phyloP scores from a whole-genome alignment of 176 grass and related monocot species.

The Triticum aestivum region DNA sequence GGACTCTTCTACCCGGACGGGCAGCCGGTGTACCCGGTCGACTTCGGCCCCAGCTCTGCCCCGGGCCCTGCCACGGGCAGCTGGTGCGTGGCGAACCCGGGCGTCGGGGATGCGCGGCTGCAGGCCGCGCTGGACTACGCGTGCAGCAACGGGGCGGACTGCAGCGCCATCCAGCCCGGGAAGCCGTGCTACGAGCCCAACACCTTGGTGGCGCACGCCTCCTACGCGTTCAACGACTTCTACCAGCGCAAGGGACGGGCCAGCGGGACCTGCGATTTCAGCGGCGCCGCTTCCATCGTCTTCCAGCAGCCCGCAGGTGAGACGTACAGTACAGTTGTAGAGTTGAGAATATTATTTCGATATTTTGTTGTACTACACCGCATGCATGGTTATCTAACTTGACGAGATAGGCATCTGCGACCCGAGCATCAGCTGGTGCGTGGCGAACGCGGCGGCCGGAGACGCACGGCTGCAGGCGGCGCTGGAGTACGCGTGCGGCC shows the following conservation, averaged over 20 bases:
- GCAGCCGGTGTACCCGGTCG: constrained; percentile 56
- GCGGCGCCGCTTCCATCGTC: constrained; percentile 38
- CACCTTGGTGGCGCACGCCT: constrained; percentile 48
- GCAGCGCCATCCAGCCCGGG: constrained; percentile 51
- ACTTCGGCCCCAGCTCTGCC: background rate
- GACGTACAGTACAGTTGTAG: background rate
- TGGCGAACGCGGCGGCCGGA: constrained; percentile 26
- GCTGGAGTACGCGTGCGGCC: constrained; percentile 14
- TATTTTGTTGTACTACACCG: no score
- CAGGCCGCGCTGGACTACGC: constrained; percentile 62
- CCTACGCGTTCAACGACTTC: constrained; percentile 54
- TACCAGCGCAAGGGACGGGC: constrained; percentile 27
- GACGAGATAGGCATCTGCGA: background rate
- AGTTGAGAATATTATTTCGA: no score
- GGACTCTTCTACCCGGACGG: constrained; percentile 61
- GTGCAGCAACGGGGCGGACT: constrained; percentile 64
- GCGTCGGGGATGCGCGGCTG: constrained; percentile 21
- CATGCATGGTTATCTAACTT: no score
- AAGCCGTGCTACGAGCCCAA: constrained; percentile 49
- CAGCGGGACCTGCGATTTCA: constrained; percentile 45
- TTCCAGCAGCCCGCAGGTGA: constrained; percentile 24
- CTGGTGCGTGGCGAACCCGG: constrained; percentile 61
- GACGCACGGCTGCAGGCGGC: background rate
- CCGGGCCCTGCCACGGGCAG: background rate
- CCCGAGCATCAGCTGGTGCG: constrained; percentile 38